These are phyloP conservation scores for Geotrichum europaeum DNA, from an alignment of 1,139 yeast genomes.

Conservation along the genomic window DNA sequence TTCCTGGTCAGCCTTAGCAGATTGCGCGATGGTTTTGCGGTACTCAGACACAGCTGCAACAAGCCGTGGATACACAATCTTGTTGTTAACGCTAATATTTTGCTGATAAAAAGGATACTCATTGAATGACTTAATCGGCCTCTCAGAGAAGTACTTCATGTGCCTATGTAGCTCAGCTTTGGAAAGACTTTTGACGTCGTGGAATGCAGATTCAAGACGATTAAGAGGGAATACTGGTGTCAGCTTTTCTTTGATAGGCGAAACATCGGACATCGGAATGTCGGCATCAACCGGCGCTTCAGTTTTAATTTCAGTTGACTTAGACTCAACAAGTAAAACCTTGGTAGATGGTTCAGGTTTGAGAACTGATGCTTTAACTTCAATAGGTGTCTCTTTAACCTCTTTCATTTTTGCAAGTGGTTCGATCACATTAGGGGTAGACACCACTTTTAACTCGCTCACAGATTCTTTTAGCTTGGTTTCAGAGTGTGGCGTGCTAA, in stretches of 20 bases:
- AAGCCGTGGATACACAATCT: slow-evolving; percentile 39
- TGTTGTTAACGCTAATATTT: slow-evolving; percentile 41
- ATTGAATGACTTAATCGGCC: slow-evolving; percentile 40
- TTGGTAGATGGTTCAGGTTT: neutral
- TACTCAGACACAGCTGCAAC: slow-evolving; percentile 31
- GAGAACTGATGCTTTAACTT: neutral
- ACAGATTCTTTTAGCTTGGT: neutral
- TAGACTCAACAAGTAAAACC: neutral
- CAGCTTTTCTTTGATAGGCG: neutral
- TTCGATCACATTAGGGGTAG: neutral
- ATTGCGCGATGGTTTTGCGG: slow-evolving; percentile 32
- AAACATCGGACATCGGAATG: neutral
- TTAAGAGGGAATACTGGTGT: slow-evolving; percentile 47
- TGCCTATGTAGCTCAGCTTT: slow-evolving; percentile 35
- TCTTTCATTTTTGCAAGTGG: neutral
- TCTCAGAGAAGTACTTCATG: slow-evolving; percentile 36
- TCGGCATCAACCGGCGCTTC: neutral
- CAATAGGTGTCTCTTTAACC: neutral
- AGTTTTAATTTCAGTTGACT: neutral
- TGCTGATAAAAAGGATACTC: slow-evolving; percentile 49
- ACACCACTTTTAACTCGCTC: neutral
- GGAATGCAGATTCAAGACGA: slow-evolving; percentile 45
- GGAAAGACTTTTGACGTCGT: slow-evolving; percentile 46
- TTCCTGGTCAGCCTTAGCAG: slow-evolving; percentile 42
- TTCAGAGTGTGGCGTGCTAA: neutral